These are phyloP conservation scores for Phytophthora pseudosyringae DNA, from an alignment of 352 stramenopile genomes.

Conservation along the genomic window DNA sequence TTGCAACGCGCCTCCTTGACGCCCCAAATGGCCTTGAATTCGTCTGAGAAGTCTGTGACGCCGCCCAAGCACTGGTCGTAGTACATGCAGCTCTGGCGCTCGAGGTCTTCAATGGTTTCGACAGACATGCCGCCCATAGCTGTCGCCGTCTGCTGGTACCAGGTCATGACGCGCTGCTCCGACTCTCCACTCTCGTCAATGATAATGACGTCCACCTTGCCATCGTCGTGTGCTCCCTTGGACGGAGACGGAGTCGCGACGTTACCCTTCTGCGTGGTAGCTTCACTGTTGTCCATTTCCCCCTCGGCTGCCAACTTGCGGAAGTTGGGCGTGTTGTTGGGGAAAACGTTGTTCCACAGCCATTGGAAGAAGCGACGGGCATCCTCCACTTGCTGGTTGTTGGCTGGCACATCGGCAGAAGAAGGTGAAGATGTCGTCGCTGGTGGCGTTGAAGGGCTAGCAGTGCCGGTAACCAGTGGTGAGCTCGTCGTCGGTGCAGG, in stretches of 20 bases:
- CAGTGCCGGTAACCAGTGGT: not conserved
- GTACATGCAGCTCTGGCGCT: conserved; percentile 61
- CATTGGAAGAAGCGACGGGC: conserved; percentile 18
- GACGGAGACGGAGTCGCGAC: not conserved
- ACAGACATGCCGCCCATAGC: conserved; percentile 41
- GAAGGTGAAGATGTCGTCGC: not conserved
- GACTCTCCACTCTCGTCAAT: conserved; percentile 23
- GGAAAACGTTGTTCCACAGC: conserved; percentile 19
- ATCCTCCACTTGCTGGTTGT: conserved; percentile 6
- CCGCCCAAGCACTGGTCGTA: conserved; percentile 59
- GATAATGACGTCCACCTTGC: conserved; percentile 45
- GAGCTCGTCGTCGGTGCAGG: conserved; percentile 12
- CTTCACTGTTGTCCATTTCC: not conserved
- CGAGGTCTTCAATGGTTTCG: conserved; percentile 50
- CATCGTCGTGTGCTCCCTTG: conserved; percentile 14
- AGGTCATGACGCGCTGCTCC: conserved; percentile 38
- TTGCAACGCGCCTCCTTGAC: conserved; percentile 45
- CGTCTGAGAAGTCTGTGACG: conserved; percentile 40
- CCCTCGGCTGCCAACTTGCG: conserved; percentile 10
- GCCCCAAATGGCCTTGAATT: conserved; percentile 55
- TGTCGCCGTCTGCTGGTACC: conserved; percentile 46
- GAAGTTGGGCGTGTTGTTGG: conserved; percentile 13
- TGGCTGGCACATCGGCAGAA: not conserved
- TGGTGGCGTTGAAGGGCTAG: conserved; percentile 15
- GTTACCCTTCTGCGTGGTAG: not conserved